Percentiles rank a stretch among this genome's conserved stretches.
These are phyloP conservation scores for Nigrospora osmanthi DNA, from an alignment of 2,329 filamentous ascomycete species.

Conservation along the genomic window DNA sequence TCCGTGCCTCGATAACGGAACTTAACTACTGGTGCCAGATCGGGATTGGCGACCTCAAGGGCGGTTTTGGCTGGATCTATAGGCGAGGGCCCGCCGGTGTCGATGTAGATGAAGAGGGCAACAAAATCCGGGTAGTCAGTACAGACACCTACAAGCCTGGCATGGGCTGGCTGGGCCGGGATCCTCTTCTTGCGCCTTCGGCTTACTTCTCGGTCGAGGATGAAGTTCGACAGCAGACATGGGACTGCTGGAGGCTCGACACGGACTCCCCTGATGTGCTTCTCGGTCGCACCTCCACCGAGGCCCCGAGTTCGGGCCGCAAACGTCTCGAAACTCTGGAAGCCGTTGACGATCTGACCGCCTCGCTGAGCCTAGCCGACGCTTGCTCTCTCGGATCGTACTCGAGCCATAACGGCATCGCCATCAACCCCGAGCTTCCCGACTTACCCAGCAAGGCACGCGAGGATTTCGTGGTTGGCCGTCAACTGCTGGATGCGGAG, in stretches of 20 bases:
- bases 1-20: slow-evolving; percentile 75
- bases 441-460: slow-evolving; percentile 35
- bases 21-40: slow-evolving; percentile 97
- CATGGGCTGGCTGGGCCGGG: slow-evolving; percentile 70
- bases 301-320: slow-evolving; percentile 12
- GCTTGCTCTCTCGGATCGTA: slow-evolving; percentile 43
- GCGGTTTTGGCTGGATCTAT: slow-evolving; percentile 85
- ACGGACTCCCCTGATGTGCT: slow-evolving; percentile 47
- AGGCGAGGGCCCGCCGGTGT: slow-evolving; percentile 66
- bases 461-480: slow-evolving; percentile 44
- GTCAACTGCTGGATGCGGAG: slow-evolving; percentile 38
- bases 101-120: slow-evolving; percentile 59
- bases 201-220: slow-evolving; percentile 42
- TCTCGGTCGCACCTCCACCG: slow-evolving; percentile 30
- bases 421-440: slow-evolving; percentile 57
- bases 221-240: slow-evolving; percentile 56
- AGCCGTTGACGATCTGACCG: slow-evolving; percentile 45
- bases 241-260: slow-evolving; percentile 61
- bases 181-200: slow-evolving; percentile 35
- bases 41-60: slow-evolving; percentile 79
- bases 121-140: slow-evolving; percentile 71
- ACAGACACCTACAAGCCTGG: slow-evolving; percentile 67
- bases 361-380: slow-evolving; percentile 60
- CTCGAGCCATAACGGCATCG: slow-evolving; percentile 28
- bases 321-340: slow-evolving; percentile 31